Evolutionary conservation across 192 early-diverging fungal species (phyloP).

Genomic region (Dimargaris verticillata): DNA sequence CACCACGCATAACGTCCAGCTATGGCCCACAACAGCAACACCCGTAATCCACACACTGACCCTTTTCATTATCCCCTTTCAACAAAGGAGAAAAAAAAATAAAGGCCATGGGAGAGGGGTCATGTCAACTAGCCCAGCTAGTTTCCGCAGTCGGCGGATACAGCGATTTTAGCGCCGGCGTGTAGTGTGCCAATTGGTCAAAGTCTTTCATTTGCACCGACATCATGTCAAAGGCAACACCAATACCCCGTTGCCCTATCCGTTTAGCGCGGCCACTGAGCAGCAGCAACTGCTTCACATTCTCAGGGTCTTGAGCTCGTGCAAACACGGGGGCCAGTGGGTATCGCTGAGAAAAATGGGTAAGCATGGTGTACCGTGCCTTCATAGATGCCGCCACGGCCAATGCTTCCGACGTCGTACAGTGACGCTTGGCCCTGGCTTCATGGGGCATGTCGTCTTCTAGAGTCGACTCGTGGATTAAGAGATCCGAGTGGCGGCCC

Average conservation of each 20-base stretch:
- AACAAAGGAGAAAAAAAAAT: too few species aligned
- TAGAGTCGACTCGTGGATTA: slow-evolving; percentile 89
- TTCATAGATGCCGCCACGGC: slow-evolving; percentile 68
- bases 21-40: too few species aligned
- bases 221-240: slow-evolving; percentile 71
- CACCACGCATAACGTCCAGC: too few species aligned
- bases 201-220: slow-evolving; percentile 33
- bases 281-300: neutral
- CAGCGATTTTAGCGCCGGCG: slow-evolving; percentile 33
- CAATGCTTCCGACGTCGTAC: slow-evolving; percentile 75
- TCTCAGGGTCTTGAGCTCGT: slow-evolving; percentile 8
- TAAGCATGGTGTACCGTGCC: slow-evolving; percentile 67
- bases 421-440: slow-evolving; percentile 67
- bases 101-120: too few species aligned
- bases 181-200: slow-evolving; percentile 27
- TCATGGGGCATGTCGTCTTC: slow-evolving; percentile 50
- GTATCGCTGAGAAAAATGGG: slow-evolving; percentile 95
- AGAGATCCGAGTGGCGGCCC: slow-evolving; percentile 43
- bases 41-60: too few species aligned
- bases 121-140: too few species aligned
- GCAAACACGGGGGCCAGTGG: slow-evolving; percentile 55
- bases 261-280: slow-evolving; percentile 2
- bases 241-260: slow-evolving; percentile 17
- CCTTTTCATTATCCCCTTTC: too few species aligned
- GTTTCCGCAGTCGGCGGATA: slow-evolving; percentile 13